Evolutionary conservation across 1,139 yeast species (phyloP).

Genomic region (Suhomyces taliae): DNA sequence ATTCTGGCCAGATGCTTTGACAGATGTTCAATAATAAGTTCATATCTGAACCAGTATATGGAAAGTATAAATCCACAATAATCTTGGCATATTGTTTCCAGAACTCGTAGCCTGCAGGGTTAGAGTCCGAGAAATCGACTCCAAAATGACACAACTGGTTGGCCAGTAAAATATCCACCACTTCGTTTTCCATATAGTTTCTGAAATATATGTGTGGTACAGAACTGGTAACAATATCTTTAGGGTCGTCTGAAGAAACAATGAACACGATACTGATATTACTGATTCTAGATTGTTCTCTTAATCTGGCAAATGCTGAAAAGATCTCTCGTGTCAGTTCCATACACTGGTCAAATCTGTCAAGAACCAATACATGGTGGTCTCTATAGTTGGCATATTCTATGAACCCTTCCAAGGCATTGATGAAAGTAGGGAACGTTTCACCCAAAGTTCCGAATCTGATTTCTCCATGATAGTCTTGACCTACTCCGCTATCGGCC

Average conservation of each 20-base stretch:
- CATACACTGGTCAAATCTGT: conserved; percentile 55
- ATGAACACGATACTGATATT: conserved; percentile 36
- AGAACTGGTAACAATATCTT: conserved; percentile 43
- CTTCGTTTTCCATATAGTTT: conserved; percentile 45
- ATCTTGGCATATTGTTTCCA: conserved; percentile 52
- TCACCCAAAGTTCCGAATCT: conserved; percentile 31
- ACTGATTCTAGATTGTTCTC: conserved; percentile 38
- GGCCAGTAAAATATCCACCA: conserved; percentile 34
- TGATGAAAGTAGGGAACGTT: conserved; percentile 47
- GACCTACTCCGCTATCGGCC: conserved; percentile 27
- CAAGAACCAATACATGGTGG: conserved; percentile 59
- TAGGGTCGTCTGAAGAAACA: conserved; percentile 46
- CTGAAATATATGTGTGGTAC: conserved; percentile 53
- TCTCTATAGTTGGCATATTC: conserved; percentile 29
- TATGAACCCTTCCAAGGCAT: conserved; percentile 41
- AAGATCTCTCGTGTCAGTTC: conserved; percentile 49
- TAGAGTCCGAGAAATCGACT: conserved; percentile 14
- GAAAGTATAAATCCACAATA: conserved; percentile 51
- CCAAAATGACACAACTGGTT: conserved; percentile 28
- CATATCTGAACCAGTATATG: conserved; percentile 57
- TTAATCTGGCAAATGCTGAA: conserved; percentile 47
- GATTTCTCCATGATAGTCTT: conserved; percentile 4
- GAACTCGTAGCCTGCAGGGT: conserved; percentile 28
- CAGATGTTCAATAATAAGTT: conserved; percentile 43
- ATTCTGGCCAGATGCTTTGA: conserved; percentile 50